Conservation (phyloP, 176 grass and related monocot species). For the Otatea glauca region DNA sequence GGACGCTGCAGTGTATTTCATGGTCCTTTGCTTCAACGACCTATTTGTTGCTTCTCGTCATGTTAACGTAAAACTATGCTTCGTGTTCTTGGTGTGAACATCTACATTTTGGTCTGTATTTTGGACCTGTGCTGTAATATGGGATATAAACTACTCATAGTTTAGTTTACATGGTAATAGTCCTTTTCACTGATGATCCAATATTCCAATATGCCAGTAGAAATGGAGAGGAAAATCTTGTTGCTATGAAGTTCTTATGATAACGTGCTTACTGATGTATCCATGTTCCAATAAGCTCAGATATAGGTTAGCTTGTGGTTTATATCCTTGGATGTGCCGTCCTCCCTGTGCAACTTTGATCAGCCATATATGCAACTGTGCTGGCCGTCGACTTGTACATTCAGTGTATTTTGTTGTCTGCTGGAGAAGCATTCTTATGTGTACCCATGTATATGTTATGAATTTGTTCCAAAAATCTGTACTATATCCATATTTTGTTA, state of each 20-base stretch:
- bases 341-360: background rate
- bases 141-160: background rate
- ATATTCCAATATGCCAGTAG: background rate
- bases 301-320: background rate
- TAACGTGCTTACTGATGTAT: constrained; percentile 21
- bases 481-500: too few relatives aligned
- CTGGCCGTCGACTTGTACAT: background rate
- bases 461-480: background rate
- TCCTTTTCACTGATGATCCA: background rate
- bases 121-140: background rate
- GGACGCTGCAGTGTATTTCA: background rate
- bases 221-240: constrained; percentile 8
- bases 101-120: background rate
- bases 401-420: background rate
- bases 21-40: background rate
- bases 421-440: background rate
- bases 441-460: background rate
- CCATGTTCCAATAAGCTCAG: background rate
- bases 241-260: background rate
- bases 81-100: background rate
- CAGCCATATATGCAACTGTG: background rate
- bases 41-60: background rate
- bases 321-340: background rate
- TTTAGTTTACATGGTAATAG: background rate
- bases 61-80: background rate